phyloP scores from a whole-genome alignment of 1,284 basidiomycete genomes.

The Bondarzewia mesenterica region DNA sequence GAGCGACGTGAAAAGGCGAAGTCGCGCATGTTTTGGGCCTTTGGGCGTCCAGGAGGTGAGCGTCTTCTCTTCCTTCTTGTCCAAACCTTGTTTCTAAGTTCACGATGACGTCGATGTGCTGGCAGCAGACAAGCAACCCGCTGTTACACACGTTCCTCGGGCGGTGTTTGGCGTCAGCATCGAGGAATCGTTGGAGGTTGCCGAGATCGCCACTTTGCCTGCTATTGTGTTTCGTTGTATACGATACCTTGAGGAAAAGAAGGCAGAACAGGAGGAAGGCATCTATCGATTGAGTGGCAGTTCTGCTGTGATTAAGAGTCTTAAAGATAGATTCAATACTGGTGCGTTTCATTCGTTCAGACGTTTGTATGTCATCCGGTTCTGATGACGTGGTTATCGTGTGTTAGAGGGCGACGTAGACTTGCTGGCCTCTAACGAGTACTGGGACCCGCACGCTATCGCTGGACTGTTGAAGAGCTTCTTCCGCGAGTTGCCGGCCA shows the following conservation, averaged over 20 bases:
- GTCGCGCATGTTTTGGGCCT: slow-evolving; percentile 84
- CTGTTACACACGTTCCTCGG: slow-evolving; percentile 42
- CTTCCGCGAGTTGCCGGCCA: slow-evolving; percentile 84
- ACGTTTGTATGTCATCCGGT: background rate
- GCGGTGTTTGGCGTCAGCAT: slow-evolving; percentile 89
- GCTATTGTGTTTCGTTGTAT: slow-evolving; percentile 94
- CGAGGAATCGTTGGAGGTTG: slow-evolving; percentile 82
- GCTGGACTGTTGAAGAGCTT: slow-evolving; percentile 88
- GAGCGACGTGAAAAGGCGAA: slow-evolving; percentile 86
- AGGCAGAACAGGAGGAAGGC: slow-evolving; percentile 94
- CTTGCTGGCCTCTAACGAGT: slow-evolving; percentile 77
- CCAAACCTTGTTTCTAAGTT: slow-evolving; percentile 3
- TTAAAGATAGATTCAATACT: slow-evolving; percentile 89
- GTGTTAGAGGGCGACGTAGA: slow-evolving; percentile 83
- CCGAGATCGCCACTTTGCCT: slow-evolving; percentile 84
- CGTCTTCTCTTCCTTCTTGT: slow-evolving; percentile 10
- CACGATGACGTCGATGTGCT: slow-evolving; percentile 2
- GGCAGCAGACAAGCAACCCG: slow-evolving; percentile 33
- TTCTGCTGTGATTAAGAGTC: slow-evolving; percentile 87
- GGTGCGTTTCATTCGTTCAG: slow-evolving; percentile 33
- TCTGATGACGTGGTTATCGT: slow-evolving; percentile 4
- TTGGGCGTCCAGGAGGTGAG: slow-evolving; percentile 52
- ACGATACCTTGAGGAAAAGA: slow-evolving; percentile 82
- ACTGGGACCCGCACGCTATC: slow-evolving; percentile 93
- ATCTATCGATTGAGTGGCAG: slow-evolving; percentile 94